A percentile compares a stretch with the other conserved stretches of the same genome.
These are phyloP conservation scores for sunflower (Helianthus annuus) DNA, from an alignment of 129 eudicot genomes.

Conservation along the genomic window HanXRQr2.0-SUNRISE NC_035445.2:122128949-122129448, in stretches of 20 bases:
- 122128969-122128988: neutral
- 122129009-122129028: neutral
- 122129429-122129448: neutral
- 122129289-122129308: conserved; percentile 70
- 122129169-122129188: conserved; percentile 92
- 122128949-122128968: no score
- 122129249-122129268: neutral
- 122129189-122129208: conserved; percentile 18
- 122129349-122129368: neutral
- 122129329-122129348: conserved; percentile 75
- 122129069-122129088: conserved; percentile 15
- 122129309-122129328: conserved; percentile 71
- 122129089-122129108: conserved; percentile 7
- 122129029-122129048: conserved; percentile 17
- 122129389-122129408: neutral
- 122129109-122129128: conserved; percentile 57
- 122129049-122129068: conserved; percentile 34
- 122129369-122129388: neutral
- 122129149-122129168: conserved; percentile 81
- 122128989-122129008: neutral
- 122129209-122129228: neutral
- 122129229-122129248: conserved; percentile 1
- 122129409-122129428: conserved; percentile 5
- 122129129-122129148: conserved; percentile 76
- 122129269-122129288: conserved; percentile 88